Evolutionary conservation across 768 basidiomycete genomes (phyloP), one percentile per base, ranked within the genome.

Genomic region (Lactarius deliciosus): DNA sequence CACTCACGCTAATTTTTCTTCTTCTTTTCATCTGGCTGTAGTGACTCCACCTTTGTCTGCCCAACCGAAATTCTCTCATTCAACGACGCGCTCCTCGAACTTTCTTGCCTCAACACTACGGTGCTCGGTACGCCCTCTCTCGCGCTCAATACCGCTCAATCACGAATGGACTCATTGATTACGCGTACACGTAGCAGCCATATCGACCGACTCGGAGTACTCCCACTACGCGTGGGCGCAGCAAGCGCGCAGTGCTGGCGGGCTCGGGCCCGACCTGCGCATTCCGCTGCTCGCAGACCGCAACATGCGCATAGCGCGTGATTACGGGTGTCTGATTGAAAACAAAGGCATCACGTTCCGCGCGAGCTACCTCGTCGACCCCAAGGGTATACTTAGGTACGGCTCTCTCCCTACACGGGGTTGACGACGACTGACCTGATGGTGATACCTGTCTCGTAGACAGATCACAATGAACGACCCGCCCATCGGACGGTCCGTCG

Each of bases 401-500:
- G 86, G 62, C n/a, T 45, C 13, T 20, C 28, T 30, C 28, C 43
- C 66, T 66, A 7, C n/a, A 10, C 30, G 9, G 5, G n/a, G n/a
- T 10, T 22, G 45, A 0, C 15, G n/a, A 11, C 1, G n/a, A 30
- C 28, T 30, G 28, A 30, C 2, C n/a, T 50, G n/a, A 22, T 5
- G 13, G 4, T 22, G 9, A 6, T 34, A 34, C 32, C 28, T 30
- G 28, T 30, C 32, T 22, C 47, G 22, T 22, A 50, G 66, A 67
- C 89, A 92, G 81, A 90, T 91, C 71, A 93, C 92, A 62, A 81
- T 96, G 68, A 96, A 96, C 74, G 95, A 97, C 77, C 84, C 95
- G 47, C 92, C 94, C 16, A 93, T 96, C 58, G 95, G 95, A n/a
- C 91, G 95, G 61, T 94, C 92, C 3, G 94, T 96, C 62, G 94